Percentiles rank a stretch among this genome's conserved stretches.
These are phyloP conservation scores for Quillaja saponaria DNA, from an alignment of 306 rosid genomes.

Conservation along the genomic window DNA sequence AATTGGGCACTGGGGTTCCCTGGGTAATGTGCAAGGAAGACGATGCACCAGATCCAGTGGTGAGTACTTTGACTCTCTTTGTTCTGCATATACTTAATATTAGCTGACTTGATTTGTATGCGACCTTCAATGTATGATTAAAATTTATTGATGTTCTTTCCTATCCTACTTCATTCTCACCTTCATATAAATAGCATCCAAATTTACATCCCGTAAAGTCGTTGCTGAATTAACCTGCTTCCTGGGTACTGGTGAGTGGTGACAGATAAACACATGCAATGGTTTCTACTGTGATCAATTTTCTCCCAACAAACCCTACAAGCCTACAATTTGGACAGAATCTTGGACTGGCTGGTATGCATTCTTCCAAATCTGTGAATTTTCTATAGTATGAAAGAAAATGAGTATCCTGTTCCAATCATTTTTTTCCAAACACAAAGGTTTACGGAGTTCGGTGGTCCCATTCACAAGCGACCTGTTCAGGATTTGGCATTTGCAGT, in stretches of 20 bases:
- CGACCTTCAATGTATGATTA: constrained; percentile 3
- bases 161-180: neutral
- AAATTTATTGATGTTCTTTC: neutral
- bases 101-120: neutral
- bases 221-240: constrained; percentile 31
- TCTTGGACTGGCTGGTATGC: constrained; percentile 99
- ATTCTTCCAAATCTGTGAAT: neutral
- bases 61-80: constrained; percentile 39
- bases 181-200: too few relatives aligned
- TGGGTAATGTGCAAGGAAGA: constrained; percentile 99
- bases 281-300: constrained; percentile 93
- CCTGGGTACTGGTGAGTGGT: constrained; percentile 34
- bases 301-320: constrained; percentile 86
- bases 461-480: constrained; percentile 83
- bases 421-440: constrained; percentile 41
- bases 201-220: constrained; percentile 7
- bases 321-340: constrained; percentile 96
- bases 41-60: constrained; percentile 99
- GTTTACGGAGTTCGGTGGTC: constrained; percentile 95
- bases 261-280: constrained; percentile 95
- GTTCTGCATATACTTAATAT: constrained; percentile 9
- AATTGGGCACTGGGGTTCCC: constrained; percentile 90
- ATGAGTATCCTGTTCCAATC: neutral
- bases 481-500: constrained; percentile 96
- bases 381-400: too few relatives aligned